These are phyloP conservation scores for Salix viminalis DNA, from an alignment of 345 rosid genomes.

Conservation along the genomic window DNA sequence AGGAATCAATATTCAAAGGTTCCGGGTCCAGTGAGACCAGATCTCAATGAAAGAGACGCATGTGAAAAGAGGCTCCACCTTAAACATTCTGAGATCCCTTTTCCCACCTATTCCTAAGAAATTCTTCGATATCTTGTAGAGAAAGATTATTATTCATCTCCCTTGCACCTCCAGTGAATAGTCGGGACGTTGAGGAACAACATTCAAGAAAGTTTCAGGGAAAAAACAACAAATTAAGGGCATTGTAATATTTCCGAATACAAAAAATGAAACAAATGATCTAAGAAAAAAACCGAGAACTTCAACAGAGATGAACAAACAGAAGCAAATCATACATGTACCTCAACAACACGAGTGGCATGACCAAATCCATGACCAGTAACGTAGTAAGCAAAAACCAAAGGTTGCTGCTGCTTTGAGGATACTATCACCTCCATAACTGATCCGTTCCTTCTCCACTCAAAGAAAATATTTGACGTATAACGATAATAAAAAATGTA, in stretches of 20 bases:
- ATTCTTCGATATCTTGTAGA: neutral
- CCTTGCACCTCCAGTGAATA: neutral
- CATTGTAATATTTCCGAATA: too few species aligned
- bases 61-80: neutral
- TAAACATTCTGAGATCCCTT: too few species aligned
- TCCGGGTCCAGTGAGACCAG: neutral
- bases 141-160: neutral
- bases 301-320: too few species aligned
- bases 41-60: neutral
- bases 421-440: neutral
- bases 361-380: slow-evolving; percentile 99
- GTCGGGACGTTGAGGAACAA: neutral
- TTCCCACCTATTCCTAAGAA: too few species aligned
- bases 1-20: too few species aligned
- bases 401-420: slow-evolving; percentile 10
- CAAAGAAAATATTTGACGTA: too few species aligned
- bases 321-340: slow-evolving; percentile 1
- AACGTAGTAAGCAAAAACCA: slow-evolving; percentile 93
- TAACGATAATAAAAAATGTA: too few species aligned
- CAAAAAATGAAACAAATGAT: too few species aligned
- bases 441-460: too few species aligned
- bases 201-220: neutral
- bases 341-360: slow-evolving; percentile 99
- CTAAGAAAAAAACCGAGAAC: too few species aligned
- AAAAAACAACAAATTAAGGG: neutral